phyloP scores from a whole-genome alignment of 257 asterid genomes.

The Asclepias syriaca region DNA sequence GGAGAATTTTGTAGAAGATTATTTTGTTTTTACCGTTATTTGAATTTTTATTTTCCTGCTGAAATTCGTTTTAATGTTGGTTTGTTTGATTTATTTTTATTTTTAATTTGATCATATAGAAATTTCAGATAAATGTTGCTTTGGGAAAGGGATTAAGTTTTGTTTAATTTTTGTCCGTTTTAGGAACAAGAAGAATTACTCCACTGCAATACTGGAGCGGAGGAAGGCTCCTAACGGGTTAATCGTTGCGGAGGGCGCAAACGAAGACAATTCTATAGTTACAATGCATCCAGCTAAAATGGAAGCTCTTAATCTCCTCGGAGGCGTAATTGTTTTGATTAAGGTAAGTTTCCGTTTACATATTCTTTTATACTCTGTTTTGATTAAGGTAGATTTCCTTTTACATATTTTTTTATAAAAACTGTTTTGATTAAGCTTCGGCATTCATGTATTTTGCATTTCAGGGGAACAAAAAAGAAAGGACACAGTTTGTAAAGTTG shows the following conservation, averaged over 20 bases:
- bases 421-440: neutral
- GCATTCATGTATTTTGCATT: neutral
- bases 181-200: slow-evolving; percentile 1
- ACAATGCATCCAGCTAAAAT: slow-evolving; percentile 3
- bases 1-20: neutral
- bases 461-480: slow-evolving; percentile 7
- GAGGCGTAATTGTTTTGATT: neutral
- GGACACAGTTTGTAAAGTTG: neutral
- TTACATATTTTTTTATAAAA: neutral
- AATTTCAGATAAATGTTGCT: neutral
- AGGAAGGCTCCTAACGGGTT: slow-evolving; percentile 7
- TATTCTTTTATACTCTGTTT: neutral
- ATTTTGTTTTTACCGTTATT: too few relatives aligned
- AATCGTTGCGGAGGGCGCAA: neutral
- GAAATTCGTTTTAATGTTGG: too few relatives aligned
- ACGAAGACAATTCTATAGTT: neutral
- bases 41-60: too few relatives aligned
- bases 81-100: too few relatives aligned
- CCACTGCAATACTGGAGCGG: slow-evolving; percentile 7
- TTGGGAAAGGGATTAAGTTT: neutral
- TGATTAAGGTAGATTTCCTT: neutral
- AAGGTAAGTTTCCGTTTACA: neutral
- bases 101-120: too few relatives aligned
- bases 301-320: neutral
- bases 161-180: neutral